Evolutionary conservation across 2,329 filamentous ascomycete genomes (phyloP), one percentile per base, ranked within the genome.

Genomic region (Microcyclosporella mali): DNA sequence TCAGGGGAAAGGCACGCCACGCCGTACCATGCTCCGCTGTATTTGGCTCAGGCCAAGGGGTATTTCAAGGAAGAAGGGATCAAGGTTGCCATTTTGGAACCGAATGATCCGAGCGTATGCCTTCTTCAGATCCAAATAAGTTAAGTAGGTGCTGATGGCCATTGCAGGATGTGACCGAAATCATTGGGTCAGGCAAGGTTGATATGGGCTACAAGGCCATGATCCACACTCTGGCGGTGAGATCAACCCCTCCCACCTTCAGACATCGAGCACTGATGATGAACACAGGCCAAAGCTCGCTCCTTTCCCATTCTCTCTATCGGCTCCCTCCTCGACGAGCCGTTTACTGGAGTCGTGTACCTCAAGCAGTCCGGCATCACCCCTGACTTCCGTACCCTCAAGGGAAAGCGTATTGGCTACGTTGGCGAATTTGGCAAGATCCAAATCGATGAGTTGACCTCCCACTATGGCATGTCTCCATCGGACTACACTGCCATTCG

Each of bases 191-290:
- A 42, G 81, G 79, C 48, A 87, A 86, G 60, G 80, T 86, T 37
- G 83, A 88, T 59, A 77, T 88, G 58, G 84, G 84, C 33, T 87
- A 85, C 75, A 88, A 88, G 66, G 84, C 84, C 52, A 88, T 88
- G 84, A 88, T 88, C 54, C 84, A 88, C 60, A 88, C 84, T 7
- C 75, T 88, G 46, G 84, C 83, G 43, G 79, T 82, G 66, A 49
- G 16, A 3, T 16, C 14, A 39, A 4, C 12, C 27, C 71, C 63
- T 11, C 33, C 18, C 9, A 3, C 16, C 33, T 34, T 11, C 33
- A 34, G 6, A 34, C n/a, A 12, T n/a, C 33, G 8, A 16, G 16
- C 9, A 4, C 33, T 34, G 18, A 34, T 17, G 6, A 11, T 12
- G 12, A 14, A 12, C 9, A 29, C n/a, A 82, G 78, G 84, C 84